Evolutionary conservation across 805 yeast species (phyloP).

Genomic region (Suhomyces sp.): DNA sequence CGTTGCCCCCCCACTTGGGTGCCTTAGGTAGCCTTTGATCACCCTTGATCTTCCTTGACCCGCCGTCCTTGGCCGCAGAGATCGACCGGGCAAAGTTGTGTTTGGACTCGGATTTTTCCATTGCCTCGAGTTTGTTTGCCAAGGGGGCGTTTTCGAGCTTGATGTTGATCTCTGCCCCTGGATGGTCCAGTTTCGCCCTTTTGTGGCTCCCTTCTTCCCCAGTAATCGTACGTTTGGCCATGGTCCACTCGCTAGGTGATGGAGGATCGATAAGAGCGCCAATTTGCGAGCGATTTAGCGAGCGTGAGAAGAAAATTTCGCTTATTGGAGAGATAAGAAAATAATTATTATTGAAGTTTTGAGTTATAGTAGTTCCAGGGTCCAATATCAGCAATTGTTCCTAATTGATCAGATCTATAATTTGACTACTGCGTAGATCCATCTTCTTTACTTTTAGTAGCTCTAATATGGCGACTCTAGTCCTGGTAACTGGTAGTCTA

Average conservation of each 20-base stretch:
- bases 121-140: not conserved
- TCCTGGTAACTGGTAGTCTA: no score
- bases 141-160: not conserved
- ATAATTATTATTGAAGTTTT: not conserved
- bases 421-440: no score
- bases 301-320: not conserved
- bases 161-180: not conserved
- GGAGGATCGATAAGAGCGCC: not conserved
- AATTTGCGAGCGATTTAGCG: not conserved
- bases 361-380: not conserved
- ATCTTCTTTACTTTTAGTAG: no score
- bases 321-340: not conserved
- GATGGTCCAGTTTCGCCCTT: not conserved
- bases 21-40: slow-evolving; percentile 66
- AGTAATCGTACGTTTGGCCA: not conserved
- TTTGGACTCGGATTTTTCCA: not conserved
- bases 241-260: not conserved
- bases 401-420: no score
- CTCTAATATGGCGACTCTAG: no score
- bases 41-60: slow-evolving; percentile 57
- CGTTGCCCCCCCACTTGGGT: slow-evolving; percentile 59
- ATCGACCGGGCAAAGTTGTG: slow-evolving; percentile 44
- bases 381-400: not conserved
- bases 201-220: not conserved
- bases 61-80: slow-evolving; percentile 85